Evolutionary conservation across 495 filamentous ascomycete genomes (phyloP).

Genomic region (Neurospora sp.): DNA sequence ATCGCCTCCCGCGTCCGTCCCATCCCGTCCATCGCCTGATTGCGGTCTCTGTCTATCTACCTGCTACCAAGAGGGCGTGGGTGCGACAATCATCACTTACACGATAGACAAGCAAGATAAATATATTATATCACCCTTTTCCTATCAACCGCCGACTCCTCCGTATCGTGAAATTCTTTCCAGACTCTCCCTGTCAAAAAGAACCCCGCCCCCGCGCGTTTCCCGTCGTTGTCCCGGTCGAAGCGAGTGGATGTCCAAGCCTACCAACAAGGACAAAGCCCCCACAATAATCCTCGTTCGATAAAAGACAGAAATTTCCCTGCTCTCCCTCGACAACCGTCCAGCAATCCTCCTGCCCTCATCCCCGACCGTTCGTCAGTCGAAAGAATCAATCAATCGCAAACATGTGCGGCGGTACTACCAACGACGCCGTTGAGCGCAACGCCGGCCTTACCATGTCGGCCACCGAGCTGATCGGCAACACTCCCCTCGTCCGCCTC

Average conservation of each 20-base stretch:
- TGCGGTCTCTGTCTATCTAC: not conserved
- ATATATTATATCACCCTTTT: not conserved
- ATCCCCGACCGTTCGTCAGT: not conserved
- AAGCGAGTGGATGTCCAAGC: not conserved
- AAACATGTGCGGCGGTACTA: slow-evolving; percentile 8
- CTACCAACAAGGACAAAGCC: not conserved
- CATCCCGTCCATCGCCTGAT: not conserved
- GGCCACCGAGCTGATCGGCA: slow-evolving; percentile 63
- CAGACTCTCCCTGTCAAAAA: not conserved
- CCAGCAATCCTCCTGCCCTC: not conserved
- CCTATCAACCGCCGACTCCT: not conserved
- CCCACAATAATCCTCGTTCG: not conserved
- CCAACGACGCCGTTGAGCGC: slow-evolving; percentile 8
- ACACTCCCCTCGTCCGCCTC: slow-evolving; percentile 85
- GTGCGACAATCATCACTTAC: not conserved
- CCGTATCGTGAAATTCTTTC: not conserved
- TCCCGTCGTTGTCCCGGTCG: not conserved
- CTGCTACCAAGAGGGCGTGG: not conserved
- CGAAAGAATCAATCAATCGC: slow-evolving; percentile 7
- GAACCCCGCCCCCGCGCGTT: not conserved
- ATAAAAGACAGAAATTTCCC: not conserved
- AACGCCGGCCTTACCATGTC: slow-evolving; percentile 27
- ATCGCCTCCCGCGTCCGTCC: not conserved
- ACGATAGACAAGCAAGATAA: not conserved
- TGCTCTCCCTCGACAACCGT: not conserved